Conservation (phyloP, 768 basidiomycete genomes). For the Trametes meyenii region DNA sequence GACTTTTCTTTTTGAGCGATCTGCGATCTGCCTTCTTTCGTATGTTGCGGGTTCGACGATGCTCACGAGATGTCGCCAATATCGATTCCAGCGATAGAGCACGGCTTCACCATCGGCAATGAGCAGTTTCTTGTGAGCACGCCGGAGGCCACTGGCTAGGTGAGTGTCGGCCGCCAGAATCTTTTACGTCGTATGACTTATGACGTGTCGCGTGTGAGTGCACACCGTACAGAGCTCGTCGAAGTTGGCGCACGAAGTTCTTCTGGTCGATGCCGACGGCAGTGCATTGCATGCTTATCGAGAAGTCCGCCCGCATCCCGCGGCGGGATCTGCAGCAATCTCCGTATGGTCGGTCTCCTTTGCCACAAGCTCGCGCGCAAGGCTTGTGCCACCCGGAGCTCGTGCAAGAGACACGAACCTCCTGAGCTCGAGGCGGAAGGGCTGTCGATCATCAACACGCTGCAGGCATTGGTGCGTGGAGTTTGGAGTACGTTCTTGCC, state of each 20-base stretch:
- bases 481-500: no score
- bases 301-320: neutral
- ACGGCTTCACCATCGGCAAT: neutral
- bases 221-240: neutral
- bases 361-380: neutral
- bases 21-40: neutral
- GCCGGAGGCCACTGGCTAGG: neutral
- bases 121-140: neutral
- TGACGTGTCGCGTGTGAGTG: neutral
- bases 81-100: neutral
- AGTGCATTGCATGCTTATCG: neutral
- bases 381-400: neutral
- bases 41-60: neutral
- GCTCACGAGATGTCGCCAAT: neutral
- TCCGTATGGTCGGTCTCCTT: neutral
- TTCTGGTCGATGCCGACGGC: neutral
- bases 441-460: no score
- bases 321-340: neutral
- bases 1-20: conserved; percentile 2
- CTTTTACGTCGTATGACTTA: neutral
- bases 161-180: neutral
- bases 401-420: neutral
- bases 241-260: neutral
- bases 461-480: no score
- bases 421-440: no score